Conservation (phyloP, 179 eudicot genomes). For the Patellifolia procumbens region DNA sequence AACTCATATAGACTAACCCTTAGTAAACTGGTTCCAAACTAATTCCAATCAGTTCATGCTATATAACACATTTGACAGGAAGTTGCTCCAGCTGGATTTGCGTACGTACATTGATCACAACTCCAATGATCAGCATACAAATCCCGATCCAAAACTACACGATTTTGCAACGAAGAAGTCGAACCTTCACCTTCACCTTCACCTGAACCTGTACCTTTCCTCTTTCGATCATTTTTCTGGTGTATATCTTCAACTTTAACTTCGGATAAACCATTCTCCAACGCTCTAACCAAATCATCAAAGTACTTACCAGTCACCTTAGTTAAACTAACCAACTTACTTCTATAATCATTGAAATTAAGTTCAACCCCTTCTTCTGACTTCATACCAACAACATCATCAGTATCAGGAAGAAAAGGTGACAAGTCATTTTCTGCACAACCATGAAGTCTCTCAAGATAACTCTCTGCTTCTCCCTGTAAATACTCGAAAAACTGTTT, state of each 20-base stretch:
- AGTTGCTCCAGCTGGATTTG: constrained; percentile 11
- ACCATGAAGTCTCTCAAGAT: constrained; percentile 44
- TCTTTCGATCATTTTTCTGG: too few relatives aligned
- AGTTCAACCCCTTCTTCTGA: too few relatives aligned
- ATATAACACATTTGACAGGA: constrained; percentile 17
- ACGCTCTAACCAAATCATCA: constrained; percentile 62
- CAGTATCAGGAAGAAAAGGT: neutral
- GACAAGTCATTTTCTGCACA: constrained; percentile 38
- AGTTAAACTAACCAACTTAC: constrained; percentile 37
- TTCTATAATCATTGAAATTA: constrained; percentile 18
- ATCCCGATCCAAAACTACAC: neutral
- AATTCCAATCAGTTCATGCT: too few relatives aligned
- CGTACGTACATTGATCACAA: constrained; percentile 25
- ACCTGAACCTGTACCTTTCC: too few relatives aligned
- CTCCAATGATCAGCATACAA: neutral
- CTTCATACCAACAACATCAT: too few relatives aligned
- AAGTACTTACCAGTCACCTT: constrained; percentile 56
- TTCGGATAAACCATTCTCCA: constrained; percentile 67
- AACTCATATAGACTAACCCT: too few relatives aligned
- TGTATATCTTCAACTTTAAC: constrained; percentile 36
- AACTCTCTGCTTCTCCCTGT: constrained; percentile 51
- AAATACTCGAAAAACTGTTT: constrained; percentile 39
- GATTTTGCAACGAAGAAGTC: neutral
- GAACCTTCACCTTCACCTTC: too few relatives aligned
- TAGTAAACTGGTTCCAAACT: too few relatives aligned